Evolutionary conservation across 805 yeast species (phyloP).

Genomic region (Jamesozyma rosinii): DNA sequence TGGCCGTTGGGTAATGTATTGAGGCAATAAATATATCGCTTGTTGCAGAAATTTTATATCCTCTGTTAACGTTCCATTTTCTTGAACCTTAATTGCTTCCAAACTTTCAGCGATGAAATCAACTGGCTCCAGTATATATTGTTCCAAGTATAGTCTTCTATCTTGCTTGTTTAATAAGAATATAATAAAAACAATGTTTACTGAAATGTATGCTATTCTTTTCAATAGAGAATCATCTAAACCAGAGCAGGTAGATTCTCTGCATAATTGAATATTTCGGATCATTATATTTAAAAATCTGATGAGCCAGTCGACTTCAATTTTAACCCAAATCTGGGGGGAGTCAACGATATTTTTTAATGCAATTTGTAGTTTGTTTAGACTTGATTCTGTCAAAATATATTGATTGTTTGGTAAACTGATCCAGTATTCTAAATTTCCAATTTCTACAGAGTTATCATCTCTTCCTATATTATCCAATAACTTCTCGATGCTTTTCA

Average conservation of each 20-base stretch:
- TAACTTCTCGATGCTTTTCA: slow-evolving; percentile 15
- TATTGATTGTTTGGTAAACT: slow-evolving; percentile 6
- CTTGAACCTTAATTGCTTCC: slow-evolving; percentile 24
- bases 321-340: slow-evolving; percentile 7
- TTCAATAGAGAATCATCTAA: slow-evolving; percentile 9
- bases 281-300: slow-evolving; percentile 15
- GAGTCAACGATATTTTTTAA: slow-evolving; percentile 14
- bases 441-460: slow-evolving; percentile 1
- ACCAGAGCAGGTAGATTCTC: slow-evolving; percentile 2
- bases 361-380: slow-evolving; percentile 11
- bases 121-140: slow-evolving; percentile 34
- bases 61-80: not conserved
- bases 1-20: slow-evolving; percentile 16
- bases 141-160: slow-evolving; percentile 39
- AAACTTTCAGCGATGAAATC: slow-evolving; percentile 32
- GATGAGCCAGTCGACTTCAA: slow-evolving; percentile 8
- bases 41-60: slow-evolving; percentile 14
- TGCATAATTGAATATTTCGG: slow-evolving; percentile 12
- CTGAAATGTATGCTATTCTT: slow-evolving; percentile 28
- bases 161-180: slow-evolving; percentile 36
- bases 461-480: slow-evolving; percentile 7
- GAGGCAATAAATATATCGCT: slow-evolving; percentile 16
- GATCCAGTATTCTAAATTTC: slow-evolving; percentile 17
- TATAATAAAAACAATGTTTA: slow-evolving; percentile 33
- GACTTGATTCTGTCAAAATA: slow-evolving; percentile 10